Percentiles rank a stretch among this genome's conserved stretches.
phyloP scores from a whole-genome alignment of 2,329 filamentous ascomycete species.

The Xylaria sp. region DNA sequence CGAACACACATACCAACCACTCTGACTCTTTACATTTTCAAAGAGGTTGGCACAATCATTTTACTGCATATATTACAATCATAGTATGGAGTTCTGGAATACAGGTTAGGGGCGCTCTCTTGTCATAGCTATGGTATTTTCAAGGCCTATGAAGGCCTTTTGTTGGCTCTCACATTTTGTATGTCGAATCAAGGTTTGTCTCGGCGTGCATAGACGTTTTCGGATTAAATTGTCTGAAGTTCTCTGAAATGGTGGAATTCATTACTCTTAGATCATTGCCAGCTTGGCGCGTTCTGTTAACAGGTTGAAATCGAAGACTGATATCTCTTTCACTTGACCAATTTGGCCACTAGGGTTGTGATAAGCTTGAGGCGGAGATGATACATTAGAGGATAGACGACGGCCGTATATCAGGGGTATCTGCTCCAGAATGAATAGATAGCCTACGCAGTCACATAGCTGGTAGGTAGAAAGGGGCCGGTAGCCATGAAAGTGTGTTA shows the following conservation, averaged over 20 bases:
- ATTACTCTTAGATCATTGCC: background rate
- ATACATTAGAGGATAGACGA: background rate
- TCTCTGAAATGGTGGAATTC: background rate
- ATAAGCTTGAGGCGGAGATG: no score
- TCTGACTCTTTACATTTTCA: background rate
- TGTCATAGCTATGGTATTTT: background rate
- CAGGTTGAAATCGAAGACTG: background rate
- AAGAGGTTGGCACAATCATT: background rate
- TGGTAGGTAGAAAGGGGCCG: no score
- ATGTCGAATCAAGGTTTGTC: background rate
- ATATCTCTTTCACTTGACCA: background rate
- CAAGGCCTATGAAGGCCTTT: background rate
- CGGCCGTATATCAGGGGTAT: background rate
- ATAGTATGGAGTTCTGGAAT: conserved; percentile 32
- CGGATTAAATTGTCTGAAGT: conserved; percentile 15
- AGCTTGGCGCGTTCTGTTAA: background rate
- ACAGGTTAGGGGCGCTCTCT: conserved; percentile 9
- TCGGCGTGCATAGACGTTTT: conserved; percentile 13
- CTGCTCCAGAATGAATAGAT: no score
- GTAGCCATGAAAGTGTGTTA: no score
- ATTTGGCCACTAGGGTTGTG: no score
- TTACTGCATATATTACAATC: conserved; percentile 16
- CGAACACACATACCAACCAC: background rate
- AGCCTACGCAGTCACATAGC: no score
- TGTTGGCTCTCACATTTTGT: background rate